Evolutionary conservation across 805 yeast genomes (phyloP), one percentile per base, ranked within the genome.

Genomic region (Priceomyces fermenticarens): DNA sequence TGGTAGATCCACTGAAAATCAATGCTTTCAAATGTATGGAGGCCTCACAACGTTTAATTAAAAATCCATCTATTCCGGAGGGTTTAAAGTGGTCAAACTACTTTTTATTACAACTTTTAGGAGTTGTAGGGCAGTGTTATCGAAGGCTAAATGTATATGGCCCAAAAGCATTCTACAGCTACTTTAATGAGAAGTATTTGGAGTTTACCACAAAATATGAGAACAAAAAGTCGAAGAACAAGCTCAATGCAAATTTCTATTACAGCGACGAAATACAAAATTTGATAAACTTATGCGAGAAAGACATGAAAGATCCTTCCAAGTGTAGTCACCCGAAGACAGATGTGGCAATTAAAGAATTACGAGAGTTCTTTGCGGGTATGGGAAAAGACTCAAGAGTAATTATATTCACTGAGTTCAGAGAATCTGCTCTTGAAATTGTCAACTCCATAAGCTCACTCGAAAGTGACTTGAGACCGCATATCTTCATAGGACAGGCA

Each of bases 401-500:
- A 3, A 95, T 93, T 32, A 74, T 93, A 0, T 93, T 93, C 60
- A 85, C 96, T 0, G 96, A 90, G 57, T 77, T 80, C 44, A 75
- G 99, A 57, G 95, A 88, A 47, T 84, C 96, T 3, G 99, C 98
- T 0, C 65, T 87, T 31, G 97, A 90, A 47, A 84, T 93, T 34
- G 88, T 87, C 1, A 81, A 80, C 47, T 75, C 73, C 39, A 63
- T 81, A 35, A 91, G 84, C 47, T 23, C 39, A 9, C 38, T 36
- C 5, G 43, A 41, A 5, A 35, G 32, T 7, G 30, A 40, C 14
- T 62, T 78, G 15, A 75, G 76, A 37, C 87, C 98, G 0, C 96
- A 88, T 57, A 79, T 91, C 16, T 93, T 93, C 57, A 88, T 93
- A 47, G 99, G 99, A 0, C 99, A 93, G 57, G 76, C 96, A 0